A percentile compares a stretch with the other conserved stretches of the same genome.
Evolutionary conservation across 148 eudicot genomes (phyloP).

Genomic region (Rhododendron kiyosumense): DNA sequence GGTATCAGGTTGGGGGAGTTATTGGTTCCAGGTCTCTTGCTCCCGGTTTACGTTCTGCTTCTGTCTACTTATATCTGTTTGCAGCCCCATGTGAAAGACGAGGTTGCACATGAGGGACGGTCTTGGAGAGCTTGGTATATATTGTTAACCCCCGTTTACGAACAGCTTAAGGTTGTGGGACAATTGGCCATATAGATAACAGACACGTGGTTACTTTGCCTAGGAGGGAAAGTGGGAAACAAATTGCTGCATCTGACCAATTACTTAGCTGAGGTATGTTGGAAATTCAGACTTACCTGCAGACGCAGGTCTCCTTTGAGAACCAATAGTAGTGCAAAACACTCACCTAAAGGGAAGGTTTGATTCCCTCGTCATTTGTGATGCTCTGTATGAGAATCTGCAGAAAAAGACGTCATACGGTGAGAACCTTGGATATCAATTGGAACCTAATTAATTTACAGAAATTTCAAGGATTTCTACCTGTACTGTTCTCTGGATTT

Average conservation of each 20-base stretch:
- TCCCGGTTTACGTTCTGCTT: not conserved
- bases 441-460: not conserved
- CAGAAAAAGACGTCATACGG: not conserved
- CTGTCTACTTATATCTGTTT: not conserved
- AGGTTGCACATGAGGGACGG: not conserved
- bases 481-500: not conserved
- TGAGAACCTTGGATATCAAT: not conserved
- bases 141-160: not conserved
- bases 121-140: not conserved
- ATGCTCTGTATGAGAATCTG: not conserved
- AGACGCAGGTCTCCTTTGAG: not conserved
- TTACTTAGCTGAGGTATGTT: not conserved
- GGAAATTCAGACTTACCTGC: not conserved
- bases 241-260: not conserved
- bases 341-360: not conserved
- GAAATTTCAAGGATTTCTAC: not conserved
- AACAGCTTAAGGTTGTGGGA: not conserved
- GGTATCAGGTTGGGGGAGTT: not conserved
- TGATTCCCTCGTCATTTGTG: not conserved
- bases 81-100: not conserved
- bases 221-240: not conserved
- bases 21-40: not conserved
- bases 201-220: not conserved
- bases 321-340: not conserved
- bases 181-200: not conserved